Conservation (phyloP, 2,329 filamentous ascomycete genomes). For the Pseudocercospora vitis region DNA sequence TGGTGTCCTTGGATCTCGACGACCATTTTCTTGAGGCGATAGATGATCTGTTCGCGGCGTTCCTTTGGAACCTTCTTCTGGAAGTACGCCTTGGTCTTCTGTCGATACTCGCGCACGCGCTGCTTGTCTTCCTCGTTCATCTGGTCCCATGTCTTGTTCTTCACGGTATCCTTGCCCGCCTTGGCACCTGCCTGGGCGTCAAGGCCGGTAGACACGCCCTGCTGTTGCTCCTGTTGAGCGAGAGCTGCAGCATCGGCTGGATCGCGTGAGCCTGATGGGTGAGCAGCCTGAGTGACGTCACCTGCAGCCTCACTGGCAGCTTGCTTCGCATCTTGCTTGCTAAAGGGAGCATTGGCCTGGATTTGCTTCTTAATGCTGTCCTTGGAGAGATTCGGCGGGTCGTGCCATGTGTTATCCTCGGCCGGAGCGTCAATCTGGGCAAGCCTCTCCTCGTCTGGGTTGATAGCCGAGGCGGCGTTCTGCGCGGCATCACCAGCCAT, state of each 20-base stretch:
- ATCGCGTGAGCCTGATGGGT: slow-evolving; percentile 57
- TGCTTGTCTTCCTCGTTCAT: slow-evolving; percentile 62
- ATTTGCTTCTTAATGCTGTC: slow-evolving; percentile 68
- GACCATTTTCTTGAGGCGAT: slow-evolving; percentile 95
- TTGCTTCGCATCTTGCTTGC: slow-evolving; percentile 58
- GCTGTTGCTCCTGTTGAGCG: slow-evolving; percentile 54
- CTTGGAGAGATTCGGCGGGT: slow-evolving; percentile 54
- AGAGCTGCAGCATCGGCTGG: slow-evolving; percentile 56
- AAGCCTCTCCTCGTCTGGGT: slow-evolving; percentile 75
- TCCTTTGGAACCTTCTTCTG: slow-evolving; percentile 86
- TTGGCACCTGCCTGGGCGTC: slow-evolving; percentile 54
- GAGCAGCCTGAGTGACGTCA: slow-evolving; percentile 58
- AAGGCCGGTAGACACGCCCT: slow-evolving; percentile 50
- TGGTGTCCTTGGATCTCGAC: slow-evolving; percentile 94
- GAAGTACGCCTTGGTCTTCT: slow-evolving; percentile 70
- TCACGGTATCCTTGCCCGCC: slow-evolving; percentile 49
- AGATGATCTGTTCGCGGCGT: slow-evolving; percentile 87
- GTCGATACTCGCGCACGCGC: slow-evolving; percentile 44
- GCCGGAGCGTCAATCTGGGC: slow-evolving; percentile 78
- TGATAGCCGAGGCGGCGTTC: slow-evolving; percentile 72
- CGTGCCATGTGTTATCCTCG: slow-evolving; percentile 91
- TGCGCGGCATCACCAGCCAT: slow-evolving; percentile 87
- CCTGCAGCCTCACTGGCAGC: slow-evolving; percentile 57
- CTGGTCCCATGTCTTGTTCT: slow-evolving; percentile 60
- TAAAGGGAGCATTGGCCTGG: slow-evolving; percentile 57